Evolutionary conservation across 192 early-diverging fungal genomes (phyloP), one percentile per base, ranked within the genome.

Genomic region (Backusella morwellensis): DNA sequence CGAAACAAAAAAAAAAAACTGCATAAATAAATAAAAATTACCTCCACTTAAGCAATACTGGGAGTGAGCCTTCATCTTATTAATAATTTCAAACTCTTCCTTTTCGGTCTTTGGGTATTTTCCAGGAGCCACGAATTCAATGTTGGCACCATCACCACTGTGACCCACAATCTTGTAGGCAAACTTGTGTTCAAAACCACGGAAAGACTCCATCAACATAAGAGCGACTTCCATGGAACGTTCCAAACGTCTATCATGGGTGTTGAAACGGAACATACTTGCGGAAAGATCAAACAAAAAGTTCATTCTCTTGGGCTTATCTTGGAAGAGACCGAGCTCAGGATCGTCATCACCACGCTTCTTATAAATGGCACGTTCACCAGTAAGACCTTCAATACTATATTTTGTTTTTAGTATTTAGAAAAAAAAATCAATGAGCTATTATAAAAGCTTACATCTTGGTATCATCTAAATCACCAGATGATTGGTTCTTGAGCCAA

Each of bases 271-370:
- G 85, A 86, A 88, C 90, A 91, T 91, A 73, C 86, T 88, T 52
- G 91, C 94, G 41, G 87, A 89, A 35, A 95, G 77, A 85, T 95
- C 94, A 86, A 95, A 95, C 17, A 92, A 89, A 85, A 95, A 91
- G 72, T 85, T 88, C 81, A 95, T 86, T 59, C 87, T 81, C 79
- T 95, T 95, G 23, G 94, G 94, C 67, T 90, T 91, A 29, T 92
- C 85, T 74, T 93, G 91, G 42, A 89, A 86, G 35, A 88, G 83
- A 19, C 91, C 90, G 72, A 90, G 87, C 40, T 92, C 91, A 5
- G 87, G 87, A 50, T 91, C 89, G 70, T 93, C 88, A 17, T 93
- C 92, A n/a, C 94, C 94, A 38, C 94, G 86, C 7, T 90, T 83
- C 82, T 94, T 95, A 81, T 93, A 95, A 70, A 95, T 93, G 38